Percentiles rank a stretch among this genome's conserved stretches.
Evolutionary conservation across 1,139 yeast species (phyloP).

Genomic region (Candida buenavistaensis): DNA sequence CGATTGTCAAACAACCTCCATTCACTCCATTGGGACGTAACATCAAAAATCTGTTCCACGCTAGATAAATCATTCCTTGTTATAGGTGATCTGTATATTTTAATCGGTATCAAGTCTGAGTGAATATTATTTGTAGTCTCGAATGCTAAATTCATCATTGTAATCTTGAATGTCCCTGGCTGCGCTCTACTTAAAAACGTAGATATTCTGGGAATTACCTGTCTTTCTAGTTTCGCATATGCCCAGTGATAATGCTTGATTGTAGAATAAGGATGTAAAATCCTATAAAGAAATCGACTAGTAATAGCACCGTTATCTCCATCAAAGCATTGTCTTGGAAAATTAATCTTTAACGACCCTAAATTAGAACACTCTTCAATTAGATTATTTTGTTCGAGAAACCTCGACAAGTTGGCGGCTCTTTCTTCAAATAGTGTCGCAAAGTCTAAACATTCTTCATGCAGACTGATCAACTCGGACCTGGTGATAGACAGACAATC

Average conservation of each 20-base stretch:
- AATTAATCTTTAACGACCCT: constrained; percentile 10
- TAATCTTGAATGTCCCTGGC: constrained; percentile 12
- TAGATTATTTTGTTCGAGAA: constrained; percentile 7
- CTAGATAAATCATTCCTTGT: constrained; percentile 17
- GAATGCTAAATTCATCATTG: constrained; percentile 25
- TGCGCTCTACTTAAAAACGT: constrained; percentile 7
- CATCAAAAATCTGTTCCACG: constrained; percentile 4
- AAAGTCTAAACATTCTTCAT: constrained; percentile 16
- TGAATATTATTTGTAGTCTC: constrained; percentile 13
- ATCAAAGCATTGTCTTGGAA: constrained; percentile 12
- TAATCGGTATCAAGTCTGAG: constrained; percentile 9
- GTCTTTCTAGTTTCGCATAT: constrained; percentile 43
- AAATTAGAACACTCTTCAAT: constrained; percentile 9
- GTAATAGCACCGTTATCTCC: constrained; percentile 19
- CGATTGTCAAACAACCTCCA: constrained; percentile 42
- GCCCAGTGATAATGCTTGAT: constrained; percentile 45
- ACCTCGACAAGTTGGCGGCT: constrained; percentile 12
- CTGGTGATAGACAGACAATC: constrained; percentile 19
- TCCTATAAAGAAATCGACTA: constrained; percentile 33
- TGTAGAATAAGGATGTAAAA: constrained; percentile 38
- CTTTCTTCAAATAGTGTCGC: constrained; percentile 16
- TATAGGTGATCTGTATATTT: constrained; percentile 27
- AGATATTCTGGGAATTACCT: constrained; percentile 26
- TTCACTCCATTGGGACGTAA: constrained; percentile 17
- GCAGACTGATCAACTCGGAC: constrained; percentile 16